phyloP scores from a whole-genome alignment of 2,329 filamentous ascomycete species.

The Nannizziopsis barbatae region DNA sequence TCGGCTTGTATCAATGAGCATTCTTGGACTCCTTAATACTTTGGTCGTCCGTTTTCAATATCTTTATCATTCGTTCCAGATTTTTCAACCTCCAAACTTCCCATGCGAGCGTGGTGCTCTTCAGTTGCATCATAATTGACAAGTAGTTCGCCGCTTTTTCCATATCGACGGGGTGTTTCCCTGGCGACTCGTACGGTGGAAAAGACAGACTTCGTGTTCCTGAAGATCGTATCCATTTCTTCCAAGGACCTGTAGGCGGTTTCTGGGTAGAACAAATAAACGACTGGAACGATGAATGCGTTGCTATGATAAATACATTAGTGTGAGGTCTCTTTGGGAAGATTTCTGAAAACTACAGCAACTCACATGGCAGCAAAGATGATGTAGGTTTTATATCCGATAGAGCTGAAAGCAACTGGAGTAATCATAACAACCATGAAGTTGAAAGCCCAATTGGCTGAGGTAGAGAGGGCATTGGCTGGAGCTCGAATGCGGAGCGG shows the following conservation, averaged over 20 bases:
- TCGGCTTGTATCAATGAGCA: no score
- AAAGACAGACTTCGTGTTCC: slow-evolving; percentile 42
- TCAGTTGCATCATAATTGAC: slow-evolving; percentile 41
- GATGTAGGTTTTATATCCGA: slow-evolving; percentile 46
- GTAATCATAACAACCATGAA: slow-evolving; percentile 59
- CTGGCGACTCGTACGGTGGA: slow-evolving; percentile 41
- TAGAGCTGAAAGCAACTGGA: slow-evolving; percentile 48
- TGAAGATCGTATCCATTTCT: slow-evolving; percentile 59
- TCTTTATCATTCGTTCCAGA: neutral
- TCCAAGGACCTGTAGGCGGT: slow-evolving; percentile 51
- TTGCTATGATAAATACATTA: slow-evolving; percentile 29
- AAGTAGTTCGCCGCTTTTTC: slow-evolving; percentile 47
- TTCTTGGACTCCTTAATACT: neutral
- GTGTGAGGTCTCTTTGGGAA: neutral
- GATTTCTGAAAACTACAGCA: slow-evolving; percentile 1
- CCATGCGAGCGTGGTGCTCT: slow-evolving; percentile 29
- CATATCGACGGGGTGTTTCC: slow-evolving; percentile 45
- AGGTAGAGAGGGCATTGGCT: slow-evolving; percentile 53
- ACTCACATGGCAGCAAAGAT: slow-evolving; percentile 45
- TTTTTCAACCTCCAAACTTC: neutral
- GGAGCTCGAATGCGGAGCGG: slow-evolving; percentile 39
- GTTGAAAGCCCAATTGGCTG: slow-evolving; percentile 51
- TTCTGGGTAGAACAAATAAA: slow-evolving; percentile 53
- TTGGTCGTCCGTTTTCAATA: neutral
- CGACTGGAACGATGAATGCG: slow-evolving; percentile 44